Conservation (phyloP, 2,329 filamentous ascomycete genomes). For the Exophiala xenobiotica region DNA sequence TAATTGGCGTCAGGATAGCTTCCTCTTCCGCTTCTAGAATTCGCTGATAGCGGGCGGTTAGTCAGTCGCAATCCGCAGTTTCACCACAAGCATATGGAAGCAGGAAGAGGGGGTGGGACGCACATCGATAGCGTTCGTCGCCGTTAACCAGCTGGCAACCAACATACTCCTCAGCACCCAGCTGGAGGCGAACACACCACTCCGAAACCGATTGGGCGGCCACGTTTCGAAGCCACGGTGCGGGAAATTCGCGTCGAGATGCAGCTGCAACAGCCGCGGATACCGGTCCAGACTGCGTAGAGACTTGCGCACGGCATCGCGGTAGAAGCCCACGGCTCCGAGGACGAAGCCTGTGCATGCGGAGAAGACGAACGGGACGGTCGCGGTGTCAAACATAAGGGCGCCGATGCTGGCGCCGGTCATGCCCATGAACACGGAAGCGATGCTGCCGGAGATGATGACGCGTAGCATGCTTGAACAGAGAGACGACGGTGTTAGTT, state of each 20-base stretch:
- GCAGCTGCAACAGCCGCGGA: constrained; percentile 24
- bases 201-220: constrained; percentile 12
- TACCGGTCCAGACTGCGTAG: constrained; percentile 23
- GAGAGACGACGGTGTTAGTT: not conserved
- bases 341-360: constrained; percentile 25
- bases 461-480: constrained; percentile 23
- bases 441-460: constrained; percentile 21
- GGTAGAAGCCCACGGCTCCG: constrained; percentile 26
- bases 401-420: constrained; percentile 23
- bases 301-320: constrained; percentile 26
- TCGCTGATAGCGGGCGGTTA: constrained; percentile 1
- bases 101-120: not conserved
- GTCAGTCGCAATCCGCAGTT: not conserved
- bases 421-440: constrained; percentile 22
- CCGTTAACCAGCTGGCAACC: constrained; percentile 29
- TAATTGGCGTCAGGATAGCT: constrained; percentile 18
- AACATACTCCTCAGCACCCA: constrained; percentile 29
- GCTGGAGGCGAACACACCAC: constrained; percentile 13
- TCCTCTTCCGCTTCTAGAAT: constrained; percentile 25
- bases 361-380: constrained; percentile 24
- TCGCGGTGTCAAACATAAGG: constrained; percentile 23
- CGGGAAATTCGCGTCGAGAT: constrained; percentile 28
- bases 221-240: constrained; percentile 26
- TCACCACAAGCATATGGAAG: not conserved
- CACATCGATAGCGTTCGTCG: constrained; percentile 23